These are phyloP conservation scores for Carex myosuroides DNA, from an alignment of 176 grass and related monocot genomes.

Conservation along the genomic window DNA sequence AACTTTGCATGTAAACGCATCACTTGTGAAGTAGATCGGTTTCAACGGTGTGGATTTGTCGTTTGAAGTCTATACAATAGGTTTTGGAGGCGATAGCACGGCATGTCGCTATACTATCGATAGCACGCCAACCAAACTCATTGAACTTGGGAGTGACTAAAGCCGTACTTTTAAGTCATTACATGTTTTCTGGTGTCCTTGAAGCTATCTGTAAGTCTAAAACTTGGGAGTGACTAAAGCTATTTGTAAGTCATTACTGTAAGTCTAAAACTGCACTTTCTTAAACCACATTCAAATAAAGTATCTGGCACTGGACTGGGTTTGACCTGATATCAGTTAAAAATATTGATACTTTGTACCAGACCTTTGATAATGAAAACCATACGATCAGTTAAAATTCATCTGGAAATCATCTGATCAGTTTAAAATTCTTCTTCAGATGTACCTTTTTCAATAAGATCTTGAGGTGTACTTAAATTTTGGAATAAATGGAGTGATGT, in stretches of 20 bases:
- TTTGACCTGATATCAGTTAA: not conserved
- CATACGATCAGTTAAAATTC: not conserved
- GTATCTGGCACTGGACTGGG: not conserved
- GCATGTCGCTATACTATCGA: too few relatives aligned
- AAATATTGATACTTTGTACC: not conserved
- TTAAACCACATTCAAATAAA: not conserved
- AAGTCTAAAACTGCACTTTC: not conserved
- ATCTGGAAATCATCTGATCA: not conserved
- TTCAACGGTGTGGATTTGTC: too few relatives aligned
- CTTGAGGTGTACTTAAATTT: not conserved
- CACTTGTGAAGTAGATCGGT: too few relatives aligned
- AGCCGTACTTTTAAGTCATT: not conserved
- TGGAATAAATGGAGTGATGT: not conserved
- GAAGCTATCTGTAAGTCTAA: not conserved
- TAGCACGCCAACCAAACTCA: too few relatives aligned
- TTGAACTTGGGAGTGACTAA: too few relatives aligned
- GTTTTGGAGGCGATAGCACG: too few relatives aligned
- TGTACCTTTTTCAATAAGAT: not conserved
- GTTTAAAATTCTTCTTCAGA: not conserved
- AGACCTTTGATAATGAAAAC: not conserved
- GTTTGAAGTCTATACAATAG: too few relatives aligned
- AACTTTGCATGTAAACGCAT: too few relatives aligned
- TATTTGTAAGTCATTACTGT: not conserved
- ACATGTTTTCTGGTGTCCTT: not conserved
- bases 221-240: too few relatives aligned